These are phyloP conservation scores for Aschersonia sp. DNA, from an alignment of 2,329 filamentous ascomycete species.

Conservation along the genomic window DNA sequence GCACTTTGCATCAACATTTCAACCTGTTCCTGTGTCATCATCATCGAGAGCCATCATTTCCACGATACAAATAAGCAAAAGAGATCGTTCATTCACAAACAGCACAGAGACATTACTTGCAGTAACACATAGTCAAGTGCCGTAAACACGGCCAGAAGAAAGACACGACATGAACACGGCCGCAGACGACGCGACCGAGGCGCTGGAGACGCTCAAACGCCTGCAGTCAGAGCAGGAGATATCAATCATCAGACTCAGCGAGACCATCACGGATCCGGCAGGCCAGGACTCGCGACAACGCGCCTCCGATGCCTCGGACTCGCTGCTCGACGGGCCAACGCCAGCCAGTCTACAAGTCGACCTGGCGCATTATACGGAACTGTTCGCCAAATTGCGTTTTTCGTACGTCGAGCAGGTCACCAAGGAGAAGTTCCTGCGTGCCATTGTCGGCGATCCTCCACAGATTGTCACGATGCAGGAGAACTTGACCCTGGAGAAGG, in stretches of 20 bases:
- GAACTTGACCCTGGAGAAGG: constrained; percentile 60
- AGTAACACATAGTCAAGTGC: too few relatives aligned
- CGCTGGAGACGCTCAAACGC: constrained; percentile 33
- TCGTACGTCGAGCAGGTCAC: constrained; percentile 97
- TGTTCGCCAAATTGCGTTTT: constrained; percentile 93
- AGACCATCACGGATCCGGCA: constrained; percentile 49
- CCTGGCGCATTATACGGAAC: constrained; percentile 79
- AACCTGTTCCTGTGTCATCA: too few relatives aligned
- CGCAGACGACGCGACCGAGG: constrained; percentile 19
- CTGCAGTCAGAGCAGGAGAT: constrained; percentile 47
- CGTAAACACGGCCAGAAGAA: neutral
- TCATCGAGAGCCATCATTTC: too few relatives aligned
- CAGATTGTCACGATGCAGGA: constrained; percentile 71
- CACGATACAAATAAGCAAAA: too few relatives aligned
- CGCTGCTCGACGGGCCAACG: constrained; percentile 50
- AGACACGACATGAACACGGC: constrained; percentile 12
- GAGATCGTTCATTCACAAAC: too few relatives aligned
- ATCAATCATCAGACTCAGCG: constrained; percentile 63
- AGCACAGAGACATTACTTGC: too few relatives aligned
- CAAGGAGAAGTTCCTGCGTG: constrained; percentile 92
- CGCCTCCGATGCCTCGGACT: constrained; percentile 58
- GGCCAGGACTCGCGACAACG: constrained; percentile 29
- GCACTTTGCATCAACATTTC: too few relatives aligned
- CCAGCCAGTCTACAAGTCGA: constrained; percentile 72
- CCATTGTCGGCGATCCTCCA: constrained; percentile 82